Base-by-base conservation (phyloP, 2,329 filamentous ascomycete species). In the Ascochyta viciae-villosae region DNA sequence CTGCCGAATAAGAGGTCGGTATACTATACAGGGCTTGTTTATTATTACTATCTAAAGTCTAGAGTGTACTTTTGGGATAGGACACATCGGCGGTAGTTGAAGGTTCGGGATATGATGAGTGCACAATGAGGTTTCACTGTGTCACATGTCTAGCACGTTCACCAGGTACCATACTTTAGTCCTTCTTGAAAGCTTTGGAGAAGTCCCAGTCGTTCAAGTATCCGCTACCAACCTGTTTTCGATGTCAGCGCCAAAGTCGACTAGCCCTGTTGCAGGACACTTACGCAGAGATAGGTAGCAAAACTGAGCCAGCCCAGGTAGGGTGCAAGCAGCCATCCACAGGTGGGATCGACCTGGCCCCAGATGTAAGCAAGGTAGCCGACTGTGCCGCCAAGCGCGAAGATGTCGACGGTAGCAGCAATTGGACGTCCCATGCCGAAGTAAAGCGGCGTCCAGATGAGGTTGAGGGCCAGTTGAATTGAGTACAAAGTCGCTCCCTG, bases 391-490 rank as follows among this genome's bases (percentile, higher is more conserved):
- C 89, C 91, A 0, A 97, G 81, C 0, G 87, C 83, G 26, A 90
- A 77, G 46, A 96, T 88, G 73, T 97, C 91, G 26, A 83, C 83
- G 6, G 91, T 86, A 3, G 93, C 92, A 70, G 87, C 85, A 48
- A 89, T 82, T 1, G 92, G 92, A 15, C 86, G 85, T 62, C 88
- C 87, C 46, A 89, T 72, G n/a, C 85, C 83, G 73, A 96, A 97
- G 83, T 97, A 97, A 10, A 97, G 83, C 12, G 94, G 94, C 85
- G 92, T 97, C 91, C 91, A 98, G 50, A 89, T 76, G 27, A 96
- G 81, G 74, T 97, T 97, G 47, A 97, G 82, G 10, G 84, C 90
- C 6, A 97, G 87, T 77, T 97, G 93, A 57, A 92, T 81, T 2
- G 90, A 90, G 80, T 96, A 97, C 27, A 97, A 83, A 0, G 89